A percentile compares a stretch with the other conserved stretches of the same genome.
Evolutionary conservation across 768 basidiomycete species (phyloP).

Genomic region (Boletus vermiculosoides): DNA sequence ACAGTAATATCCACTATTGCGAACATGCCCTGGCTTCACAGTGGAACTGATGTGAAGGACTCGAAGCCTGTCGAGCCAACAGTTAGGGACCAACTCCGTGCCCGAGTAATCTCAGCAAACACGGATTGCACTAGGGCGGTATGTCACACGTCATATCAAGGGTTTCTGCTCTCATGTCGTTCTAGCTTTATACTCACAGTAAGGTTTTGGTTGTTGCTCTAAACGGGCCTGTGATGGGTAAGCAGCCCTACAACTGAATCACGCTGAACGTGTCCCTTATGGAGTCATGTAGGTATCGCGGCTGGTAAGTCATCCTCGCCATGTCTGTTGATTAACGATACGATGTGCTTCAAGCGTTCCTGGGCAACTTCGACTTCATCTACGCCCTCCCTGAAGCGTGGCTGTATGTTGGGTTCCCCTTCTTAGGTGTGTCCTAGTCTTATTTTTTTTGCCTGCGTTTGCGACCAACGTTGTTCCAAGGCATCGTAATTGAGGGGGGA

Average conservation of each 20-base stretch:
- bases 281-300: slow-evolving; percentile 50
- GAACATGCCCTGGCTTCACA: slow-evolving; percentile 23
- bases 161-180: neutral
- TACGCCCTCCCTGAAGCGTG: slow-evolving; percentile 61
- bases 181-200: slow-evolving; percentile 62
- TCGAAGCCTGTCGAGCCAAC: slow-evolving; percentile 16
- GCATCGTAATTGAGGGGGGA: slow-evolving; percentile 66
- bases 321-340: neutral
- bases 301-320: slow-evolving; percentile 43
- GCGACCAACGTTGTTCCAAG: slow-evolving; percentile 32
- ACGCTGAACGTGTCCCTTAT: slow-evolving; percentile 5
- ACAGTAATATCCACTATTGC: neutral
- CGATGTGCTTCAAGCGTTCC: slow-evolving; percentile 43
- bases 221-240: slow-evolving; percentile 77
- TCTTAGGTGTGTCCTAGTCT: slow-evolving; percentile 43
- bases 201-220: slow-evolving; percentile 71
- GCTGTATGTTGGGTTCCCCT: slow-evolving; percentile 67
- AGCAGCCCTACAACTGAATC: neutral
- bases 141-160: slow-evolving; percentile 18
- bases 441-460: neutral
- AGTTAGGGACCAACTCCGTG: slow-evolving; percentile 47
- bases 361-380: slow-evolving; percentile 77
- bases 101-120: slow-evolving; percentile 48
- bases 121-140: slow-evolving; percentile 68
- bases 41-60: slow-evolving; percentile 57